A percentile compares a stretch with the other conserved stretches of the same genome.
These are phyloP conservation scores for Kuraishia capsulata DNA, from an alignment of 805 yeast genomes.

Conservation along the genomic window DNA sequence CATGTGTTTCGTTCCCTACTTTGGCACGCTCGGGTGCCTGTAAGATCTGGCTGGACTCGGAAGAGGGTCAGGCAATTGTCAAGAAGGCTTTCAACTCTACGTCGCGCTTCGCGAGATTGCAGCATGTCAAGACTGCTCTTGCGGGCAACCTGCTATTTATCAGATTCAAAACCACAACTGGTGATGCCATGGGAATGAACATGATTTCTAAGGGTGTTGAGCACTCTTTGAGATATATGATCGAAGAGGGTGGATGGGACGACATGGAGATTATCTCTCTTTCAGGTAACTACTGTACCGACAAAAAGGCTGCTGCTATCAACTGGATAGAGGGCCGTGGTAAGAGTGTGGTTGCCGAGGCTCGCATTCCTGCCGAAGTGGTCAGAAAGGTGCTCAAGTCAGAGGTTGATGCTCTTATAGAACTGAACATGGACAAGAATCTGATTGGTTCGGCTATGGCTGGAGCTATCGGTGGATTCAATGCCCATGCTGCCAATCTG, in stretches of 20 bases:
- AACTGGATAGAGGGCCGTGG: constrained; percentile 99
- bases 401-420: constrained; percentile 86
- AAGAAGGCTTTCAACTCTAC: constrained; percentile 93
- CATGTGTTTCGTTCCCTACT: constrained; percentile 85
- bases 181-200: constrained; percentile 99
- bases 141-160: constrained; percentile 88
- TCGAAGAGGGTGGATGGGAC: constrained; percentile 79
- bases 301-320: constrained; percentile 95
- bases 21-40: constrained; percentile 88
- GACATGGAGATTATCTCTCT: constrained; percentile 92
- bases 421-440: constrained; percentile 81
- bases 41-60: constrained; percentile 91
- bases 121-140: constrained; percentile 82
- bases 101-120: constrained; percentile 93
- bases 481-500: constrained; percentile 96
- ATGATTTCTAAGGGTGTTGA: constrained; percentile 99
- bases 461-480: constrained; percentile 95
- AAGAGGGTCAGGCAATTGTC: constrained; percentile 76
- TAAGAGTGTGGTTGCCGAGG: constrained; percentile 95
- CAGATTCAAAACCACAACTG: constrained; percentile 96
- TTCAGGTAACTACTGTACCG: constrained; percentile 96
- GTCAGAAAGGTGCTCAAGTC: constrained; percentile 82
- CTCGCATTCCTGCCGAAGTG: constrained; percentile 73
- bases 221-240: constrained; percentile 73
- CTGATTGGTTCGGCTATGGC: constrained; percentile 97